Evolutionary conservation across 441 rosid genomes (phyloP), one percentile per base, ranked within the genome.

Genomic region (Capsella rubella): DNA sequence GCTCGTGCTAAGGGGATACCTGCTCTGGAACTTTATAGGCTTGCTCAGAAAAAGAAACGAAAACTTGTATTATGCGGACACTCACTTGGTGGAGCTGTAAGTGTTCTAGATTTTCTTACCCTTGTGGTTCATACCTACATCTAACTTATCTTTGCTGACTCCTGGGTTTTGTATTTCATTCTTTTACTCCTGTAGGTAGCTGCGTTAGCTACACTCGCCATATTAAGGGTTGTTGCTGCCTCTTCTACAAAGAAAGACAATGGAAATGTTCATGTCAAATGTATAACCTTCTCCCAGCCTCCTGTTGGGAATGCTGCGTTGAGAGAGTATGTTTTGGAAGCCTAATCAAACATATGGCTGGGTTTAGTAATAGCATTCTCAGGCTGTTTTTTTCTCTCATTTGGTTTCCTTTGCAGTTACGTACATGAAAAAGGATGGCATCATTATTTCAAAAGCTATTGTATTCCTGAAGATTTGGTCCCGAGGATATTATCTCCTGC

Each of bases 1-100:
- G 93, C 96, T 84, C 98, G 98, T 84, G 99, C 99, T 71, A 88
- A 95, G 78, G 98, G 98, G 64, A 92, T 95, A 83, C 99, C 99
- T 72, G 96, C 99, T 84, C 79, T 95, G 72, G 99, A 95, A 84
- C 76, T 95, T 72, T 92, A 92, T 82, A 88, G 87, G 76, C 98
- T 95, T 81, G 99, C 97, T 81, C 91, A 90, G 81, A 92, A 92
- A 83, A 95, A 90, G 91, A 87, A 95, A 68, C 77, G 87, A 6
- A 95, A 95, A 80, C 97, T 95, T 81, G 99, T 95, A n/a, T 80
- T 95, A 47, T 95, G 99, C 85, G 97, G 99, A 49, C 99, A 95
- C 83, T 92, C 99, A 62, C 97, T 95, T 79, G 99, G 99, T 74
- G 99, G 99, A 56, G 99, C 99, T 57, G 99, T 95, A 85, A 83